phyloP scores from a whole-genome alignment of 2,329 filamentous ascomycete genomes.

The Colletotrichum echinochloae region DNA sequence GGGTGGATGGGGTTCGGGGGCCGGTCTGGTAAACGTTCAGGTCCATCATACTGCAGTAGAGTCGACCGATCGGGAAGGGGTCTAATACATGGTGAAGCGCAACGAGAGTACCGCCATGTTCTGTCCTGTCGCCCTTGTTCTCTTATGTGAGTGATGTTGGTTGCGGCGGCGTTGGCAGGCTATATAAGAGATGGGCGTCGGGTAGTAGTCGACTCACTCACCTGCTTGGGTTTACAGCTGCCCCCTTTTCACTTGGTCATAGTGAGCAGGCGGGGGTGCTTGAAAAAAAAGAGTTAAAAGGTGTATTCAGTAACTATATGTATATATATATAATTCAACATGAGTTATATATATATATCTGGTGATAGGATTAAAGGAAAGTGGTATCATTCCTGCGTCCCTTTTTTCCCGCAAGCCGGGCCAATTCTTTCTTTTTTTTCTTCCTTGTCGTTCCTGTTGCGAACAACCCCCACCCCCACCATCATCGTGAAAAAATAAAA shows the following conservation, averaged over 20 bases:
- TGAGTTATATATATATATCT: not conserved
- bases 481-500: no score
- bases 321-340: not conserved
- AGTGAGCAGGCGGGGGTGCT: not conserved
- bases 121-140: not conserved
- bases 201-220: not conserved
- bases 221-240: not conserved
- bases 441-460: not conserved
- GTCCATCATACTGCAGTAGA: not conserved
- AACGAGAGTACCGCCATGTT: no score
- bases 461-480: not conserved
- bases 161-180: not conserved
- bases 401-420: not conserved
- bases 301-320: not conserved
- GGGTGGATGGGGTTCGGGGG: not conserved
- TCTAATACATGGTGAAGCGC: conserved; percentile 9
- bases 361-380: conserved; percentile 6
- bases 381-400: conserved; percentile 28
- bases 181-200: no score
- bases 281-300: not conserved
- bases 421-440: not conserved
- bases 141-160: not conserved
- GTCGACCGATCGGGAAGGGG: not conserved
- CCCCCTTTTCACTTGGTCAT: not conserved
- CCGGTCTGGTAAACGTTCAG: not conserved